Evolutionary conservation across 345 rosid species (phyloP), one percentile per base, ranked within the genome.

Genomic region (Carallia brachiata): DNA sequence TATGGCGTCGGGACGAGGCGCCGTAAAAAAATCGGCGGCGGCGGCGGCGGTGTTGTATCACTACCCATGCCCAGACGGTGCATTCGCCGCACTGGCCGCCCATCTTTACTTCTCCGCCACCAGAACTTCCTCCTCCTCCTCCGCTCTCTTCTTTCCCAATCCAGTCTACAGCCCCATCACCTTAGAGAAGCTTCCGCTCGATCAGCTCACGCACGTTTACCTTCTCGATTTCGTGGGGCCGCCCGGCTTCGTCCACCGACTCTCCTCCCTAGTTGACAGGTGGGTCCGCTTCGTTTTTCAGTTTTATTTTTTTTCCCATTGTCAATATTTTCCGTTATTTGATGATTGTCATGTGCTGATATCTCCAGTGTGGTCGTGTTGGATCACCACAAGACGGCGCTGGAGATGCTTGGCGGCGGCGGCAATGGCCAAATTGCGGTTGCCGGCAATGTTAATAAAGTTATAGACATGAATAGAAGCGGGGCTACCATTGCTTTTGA

Each of bases 21-120:
- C 32, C 60, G 31, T 56, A 44, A 12, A 44, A 19, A 56, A 56
- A 56, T 19, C 34, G 16, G 60, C 31, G 31, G 30, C 23, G 12
- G 28, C 75, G 65, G 12, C 87, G 28, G 93, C 89, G 1, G 86
- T 88, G 15, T 80, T 90, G 5, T 90, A 87, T 77, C 93, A 90
- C 76, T 88, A 87, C 19, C 96, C 93, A 1, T 90, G 91, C 68
- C 96, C 91, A 1, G 96, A 90, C 66, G 96, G 91, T 36, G 91
- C 86, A 7, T 87, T 88, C 59, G 91, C 91, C 0, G 93, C 93
- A 8, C 81, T 90, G 31, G 93, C 96, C 0, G 91, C 93, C 40
- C 87, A 90, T 69, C 84, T 90, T 32, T 88, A 83, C 70, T 90
- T 90, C 80, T 79, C 88, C 13, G 82, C 88, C 23, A 12, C 50